phyloP scores from a whole-genome alignment of 1,284 basidiomycete genomes.

The Rhodotorula glutinis region DNA sequence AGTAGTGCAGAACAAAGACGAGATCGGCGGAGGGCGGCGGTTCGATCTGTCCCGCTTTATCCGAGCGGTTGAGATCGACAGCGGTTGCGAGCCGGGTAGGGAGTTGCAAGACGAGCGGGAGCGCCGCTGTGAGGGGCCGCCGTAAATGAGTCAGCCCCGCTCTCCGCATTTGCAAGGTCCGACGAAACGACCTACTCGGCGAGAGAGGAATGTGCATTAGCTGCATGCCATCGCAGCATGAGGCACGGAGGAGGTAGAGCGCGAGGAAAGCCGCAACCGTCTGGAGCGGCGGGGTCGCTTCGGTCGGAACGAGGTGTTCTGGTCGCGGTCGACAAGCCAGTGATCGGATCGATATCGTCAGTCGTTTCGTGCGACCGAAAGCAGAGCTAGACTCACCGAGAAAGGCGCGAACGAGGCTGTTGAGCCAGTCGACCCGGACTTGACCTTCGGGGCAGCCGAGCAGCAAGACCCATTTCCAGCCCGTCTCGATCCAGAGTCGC shows the following conservation, averaged over 20 bases:
- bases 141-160: not conserved
- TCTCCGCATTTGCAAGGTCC: too few species aligned
- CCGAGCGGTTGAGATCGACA: not conserved
- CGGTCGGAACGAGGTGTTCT: conserved; percentile 6
- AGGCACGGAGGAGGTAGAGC: conserved; percentile 7
- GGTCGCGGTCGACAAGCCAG: not conserved
- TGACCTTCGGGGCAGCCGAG: conserved; percentile 12
- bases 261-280: conserved; percentile 20
- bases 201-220: conserved; percentile 9
- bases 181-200: not conserved
- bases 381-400: not conserved
- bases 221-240: not conserved
- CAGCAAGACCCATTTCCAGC: conserved; percentile 17
- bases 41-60: too few species aligned
- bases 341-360: too few species aligned
- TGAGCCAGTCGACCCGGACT: conserved; percentile 8
- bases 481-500: conserved; percentile 10
- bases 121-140: not conserved
- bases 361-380: too few species aligned
- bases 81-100: too few species aligned
- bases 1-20: not conserved
- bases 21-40: conserved; percentile 7
- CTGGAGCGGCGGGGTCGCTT: not conserved
- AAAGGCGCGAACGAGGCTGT: conserved; percentile 17
- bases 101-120: not conserved